Evolutionary conservation across 768 basidiomycete genomes (phyloP).

Genomic region (Pisolithus marmoratus): DNA sequence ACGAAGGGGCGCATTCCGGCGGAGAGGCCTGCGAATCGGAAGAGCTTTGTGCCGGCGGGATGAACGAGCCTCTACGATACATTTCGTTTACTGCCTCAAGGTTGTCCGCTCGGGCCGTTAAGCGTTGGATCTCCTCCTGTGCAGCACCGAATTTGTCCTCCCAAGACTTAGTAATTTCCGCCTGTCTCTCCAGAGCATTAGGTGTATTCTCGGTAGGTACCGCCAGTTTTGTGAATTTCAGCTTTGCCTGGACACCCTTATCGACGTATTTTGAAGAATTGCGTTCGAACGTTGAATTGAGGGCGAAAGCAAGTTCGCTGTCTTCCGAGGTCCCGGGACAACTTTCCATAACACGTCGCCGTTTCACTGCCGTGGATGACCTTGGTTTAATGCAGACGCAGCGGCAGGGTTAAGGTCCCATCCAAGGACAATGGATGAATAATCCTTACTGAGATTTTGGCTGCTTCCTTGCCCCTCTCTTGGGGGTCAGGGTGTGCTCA

Average conservation of each 20-base stretch:
- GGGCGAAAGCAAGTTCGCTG: constrained; percentile 17
- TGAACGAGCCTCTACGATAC: too few relatives aligned
- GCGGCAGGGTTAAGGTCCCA: neutral
- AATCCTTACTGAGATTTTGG: constrained; percentile 27
- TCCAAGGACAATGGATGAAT: neutral
- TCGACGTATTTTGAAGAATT: constrained; percentile 18
- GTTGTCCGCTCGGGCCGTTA: constrained; percentile 3
- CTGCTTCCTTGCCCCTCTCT: constrained; percentile 14
- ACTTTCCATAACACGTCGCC: neutral
- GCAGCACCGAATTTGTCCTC: constrained; percentile 4
- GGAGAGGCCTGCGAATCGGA: too few relatives aligned
- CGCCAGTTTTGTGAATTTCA: constrained; percentile 15
- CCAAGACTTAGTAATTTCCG: constrained; percentile 11
- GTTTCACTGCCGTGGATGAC: constrained; percentile 5
- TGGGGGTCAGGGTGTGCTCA: constrained; percentile 3
- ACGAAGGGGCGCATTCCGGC: too few relatives aligned
- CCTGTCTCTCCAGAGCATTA: constrained; percentile 13
- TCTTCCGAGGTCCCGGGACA: neutral
- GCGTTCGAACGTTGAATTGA: constrained; percentile 23
- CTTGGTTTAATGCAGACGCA: constrained; percentile 8
- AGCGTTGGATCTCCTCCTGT: constrained; percentile 5
- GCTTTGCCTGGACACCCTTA: constrained; percentile 19
- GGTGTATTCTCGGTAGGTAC: constrained; percentile 4
- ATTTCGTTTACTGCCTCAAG: constrained; percentile 1
- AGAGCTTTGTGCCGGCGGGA: too few relatives aligned